phyloP scores from a whole-genome alignment of 345 rosid species.

The Stellera chamaejasme region DNA sequence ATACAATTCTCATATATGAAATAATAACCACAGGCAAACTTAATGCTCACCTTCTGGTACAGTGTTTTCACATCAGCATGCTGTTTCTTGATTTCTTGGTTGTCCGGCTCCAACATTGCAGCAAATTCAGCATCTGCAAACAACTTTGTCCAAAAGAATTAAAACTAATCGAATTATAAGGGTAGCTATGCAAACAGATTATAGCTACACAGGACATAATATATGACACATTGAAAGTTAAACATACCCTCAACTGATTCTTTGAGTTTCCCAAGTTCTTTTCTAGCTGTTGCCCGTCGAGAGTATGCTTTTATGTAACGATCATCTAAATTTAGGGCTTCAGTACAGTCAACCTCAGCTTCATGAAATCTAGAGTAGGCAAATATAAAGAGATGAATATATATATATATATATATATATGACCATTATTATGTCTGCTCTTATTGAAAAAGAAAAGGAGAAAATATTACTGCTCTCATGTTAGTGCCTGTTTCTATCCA shows the following conservation, averaged over 20 bases:
- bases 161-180: conserved; percentile 13
- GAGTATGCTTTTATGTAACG: conserved; percentile 85
- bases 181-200: conserved; percentile 1
- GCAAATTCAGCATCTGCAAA: conserved; percentile 87
- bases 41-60: conserved; percentile 52
- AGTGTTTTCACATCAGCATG: conserved; percentile 56
- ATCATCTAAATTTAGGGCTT: conserved; percentile 86
- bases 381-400: background rate
- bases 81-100: conserved; percentile 81
- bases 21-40: background rate
- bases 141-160: conserved; percentile 14
- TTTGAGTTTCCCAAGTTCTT: conserved; percentile 64
- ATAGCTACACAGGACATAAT: conserved; percentile 1
- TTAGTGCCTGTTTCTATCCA: too few species aligned
- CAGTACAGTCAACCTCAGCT: conserved; percentile 91
- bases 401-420: too few species aligned
- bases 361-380: conserved; percentile 48
- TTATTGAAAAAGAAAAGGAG: too few species aligned
- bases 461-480: too few species aligned
- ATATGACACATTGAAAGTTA: background rate
- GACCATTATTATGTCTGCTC: too few species aligned
- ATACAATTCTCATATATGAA: background rate
- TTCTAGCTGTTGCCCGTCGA: conserved; percentile 86
- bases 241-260: conserved; percentile 70
- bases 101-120: conserved; percentile 75